phyloP scores from a whole-genome alignment of 108 stramenopile species.

The Schizochytrium sp. region DNA sequence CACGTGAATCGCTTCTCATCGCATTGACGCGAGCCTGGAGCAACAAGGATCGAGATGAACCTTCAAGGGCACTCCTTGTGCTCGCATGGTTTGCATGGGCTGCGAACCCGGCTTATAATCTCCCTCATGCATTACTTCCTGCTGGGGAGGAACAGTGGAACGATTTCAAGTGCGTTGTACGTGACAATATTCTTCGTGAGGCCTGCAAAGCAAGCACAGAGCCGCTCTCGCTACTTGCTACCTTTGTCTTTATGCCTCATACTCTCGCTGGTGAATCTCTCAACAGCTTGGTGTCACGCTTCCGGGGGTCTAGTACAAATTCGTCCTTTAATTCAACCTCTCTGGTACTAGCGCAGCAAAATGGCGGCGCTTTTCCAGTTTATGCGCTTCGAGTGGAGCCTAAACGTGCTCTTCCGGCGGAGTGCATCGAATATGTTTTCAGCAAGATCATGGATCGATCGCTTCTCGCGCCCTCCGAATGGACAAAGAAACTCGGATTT shows the following conservation, averaged over 20 bases:
- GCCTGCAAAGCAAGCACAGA: background rate
- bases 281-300: background rate
- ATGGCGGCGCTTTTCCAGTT: background rate
- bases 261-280: background rate
- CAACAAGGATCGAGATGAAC: background rate
- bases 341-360: background rate
- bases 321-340: background rate
- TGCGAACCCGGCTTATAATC: slow-evolving; percentile 1
- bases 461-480: background rate
- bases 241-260: slow-evolving; percentile 7
- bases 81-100: slow-evolving; percentile 10
- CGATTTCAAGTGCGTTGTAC: background rate
- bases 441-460: background rate
- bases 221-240: slow-evolving; percentile 8
- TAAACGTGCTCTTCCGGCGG: background rate
- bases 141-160: background rate
- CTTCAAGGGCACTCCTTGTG: background rate
- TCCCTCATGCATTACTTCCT: background rate
- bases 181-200: background rate
- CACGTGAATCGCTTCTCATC: background rate
- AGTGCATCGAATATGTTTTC: background rate
- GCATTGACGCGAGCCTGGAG: background rate
- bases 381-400: slow-evolving; percentile 10
- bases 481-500: background rate
- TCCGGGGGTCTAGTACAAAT: background rate